These are phyloP conservation scores for Suhomyces vadensis DNA, from an alignment of 805 yeast genomes.

Conservation along the genomic window DNA sequence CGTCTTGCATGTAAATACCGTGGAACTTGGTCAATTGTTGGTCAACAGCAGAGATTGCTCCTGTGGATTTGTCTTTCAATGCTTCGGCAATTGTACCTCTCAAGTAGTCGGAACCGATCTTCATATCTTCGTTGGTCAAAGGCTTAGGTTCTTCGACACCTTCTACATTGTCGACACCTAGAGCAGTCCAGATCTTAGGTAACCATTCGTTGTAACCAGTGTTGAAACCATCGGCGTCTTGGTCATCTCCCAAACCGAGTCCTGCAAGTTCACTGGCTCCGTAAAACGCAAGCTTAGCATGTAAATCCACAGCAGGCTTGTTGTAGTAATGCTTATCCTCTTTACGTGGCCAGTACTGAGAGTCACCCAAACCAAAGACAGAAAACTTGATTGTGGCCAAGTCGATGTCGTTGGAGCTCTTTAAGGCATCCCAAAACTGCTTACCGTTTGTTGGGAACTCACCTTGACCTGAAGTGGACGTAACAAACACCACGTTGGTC, in stretches of 20 bases:
- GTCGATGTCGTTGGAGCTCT: slow-evolving; percentile 62
- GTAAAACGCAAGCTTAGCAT: slow-evolving; percentile 59
- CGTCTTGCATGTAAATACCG: slow-evolving; percentile 98
- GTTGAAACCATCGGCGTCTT: slow-evolving; percentile 92
- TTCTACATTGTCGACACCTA: slow-evolving; percentile 80
- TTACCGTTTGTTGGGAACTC: slow-evolving; percentile 85
- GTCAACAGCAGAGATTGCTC: slow-evolving; percentile 86
- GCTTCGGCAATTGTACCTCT: slow-evolving; percentile 95
- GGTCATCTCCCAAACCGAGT: slow-evolving; percentile 92
- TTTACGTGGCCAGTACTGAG: slow-evolving; percentile 94
- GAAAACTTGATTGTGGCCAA: slow-evolving; percentile 57
- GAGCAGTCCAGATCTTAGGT: slow-evolving; percentile 77
- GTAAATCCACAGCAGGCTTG: slow-evolving; percentile 81
- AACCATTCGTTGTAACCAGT: slow-evolving; percentile 94
- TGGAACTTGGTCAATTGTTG: slow-evolving; percentile 96
- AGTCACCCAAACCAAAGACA: slow-evolving; percentile 79
- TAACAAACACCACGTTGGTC: slow-evolving; percentile 64
- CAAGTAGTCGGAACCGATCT: slow-evolving; percentile 78
- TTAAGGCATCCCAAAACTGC: slow-evolving; percentile 70
- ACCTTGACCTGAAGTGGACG: slow-evolving; percentile 85
- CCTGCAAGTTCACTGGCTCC: slow-evolving; percentile 76
- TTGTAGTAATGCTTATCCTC: slow-evolving; percentile 93
- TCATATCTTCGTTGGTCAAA: slow-evolving; percentile 94
- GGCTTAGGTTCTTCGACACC: slow-evolving; percentile 90
- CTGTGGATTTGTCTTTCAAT: slow-evolving; percentile 76